phyloP scores from a whole-genome alignment of 139 green algal genomes.

The Bryopsis sp. region DNA sequence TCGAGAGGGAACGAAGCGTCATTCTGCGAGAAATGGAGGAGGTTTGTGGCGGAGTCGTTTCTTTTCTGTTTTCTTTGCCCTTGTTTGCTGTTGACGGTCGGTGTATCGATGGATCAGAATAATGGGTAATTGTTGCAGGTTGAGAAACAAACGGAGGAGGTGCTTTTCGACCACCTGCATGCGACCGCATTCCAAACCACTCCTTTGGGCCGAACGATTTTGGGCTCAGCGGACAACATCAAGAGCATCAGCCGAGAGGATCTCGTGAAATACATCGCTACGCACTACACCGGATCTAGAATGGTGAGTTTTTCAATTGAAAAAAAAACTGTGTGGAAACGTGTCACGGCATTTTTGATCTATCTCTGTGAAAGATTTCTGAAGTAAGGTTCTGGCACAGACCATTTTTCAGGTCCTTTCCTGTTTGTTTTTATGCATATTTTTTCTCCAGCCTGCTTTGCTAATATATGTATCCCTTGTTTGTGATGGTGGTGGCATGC shows the following conservation, averaged over 20 bases:
- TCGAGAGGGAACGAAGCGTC: conserved; percentile 86
- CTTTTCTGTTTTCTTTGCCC: no score
- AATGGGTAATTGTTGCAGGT: background rate
- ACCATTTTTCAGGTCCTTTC: no score
- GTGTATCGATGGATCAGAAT: no score
- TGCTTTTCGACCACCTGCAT: conserved; percentile 97
- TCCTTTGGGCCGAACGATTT: conserved; percentile 89
- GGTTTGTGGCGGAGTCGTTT: conserved; percentile 31
- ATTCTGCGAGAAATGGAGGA: conserved; percentile 98
- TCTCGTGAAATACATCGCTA: conserved; percentile 88
- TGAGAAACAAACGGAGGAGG: conserved; percentile 20
- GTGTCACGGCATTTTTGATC: no score
- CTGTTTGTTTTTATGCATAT: no score
- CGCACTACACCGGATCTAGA: conserved; percentile 85
- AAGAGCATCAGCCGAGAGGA: conserved; percentile 71
- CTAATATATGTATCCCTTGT: no score
- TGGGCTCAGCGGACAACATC: conserved; percentile 92
- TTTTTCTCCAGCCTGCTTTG: no score
- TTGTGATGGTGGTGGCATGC: background rate
- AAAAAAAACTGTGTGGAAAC: no score
- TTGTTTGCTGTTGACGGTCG: no score
- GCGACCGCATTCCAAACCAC: conserved; percentile 97
- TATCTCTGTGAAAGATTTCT: no score
- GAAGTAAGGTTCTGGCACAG: no score
- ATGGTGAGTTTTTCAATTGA: conserved; percentile 54